Conservation (phyloP, 2,329 filamentous ascomycete species). For the Monosporascus sp. region DNA sequence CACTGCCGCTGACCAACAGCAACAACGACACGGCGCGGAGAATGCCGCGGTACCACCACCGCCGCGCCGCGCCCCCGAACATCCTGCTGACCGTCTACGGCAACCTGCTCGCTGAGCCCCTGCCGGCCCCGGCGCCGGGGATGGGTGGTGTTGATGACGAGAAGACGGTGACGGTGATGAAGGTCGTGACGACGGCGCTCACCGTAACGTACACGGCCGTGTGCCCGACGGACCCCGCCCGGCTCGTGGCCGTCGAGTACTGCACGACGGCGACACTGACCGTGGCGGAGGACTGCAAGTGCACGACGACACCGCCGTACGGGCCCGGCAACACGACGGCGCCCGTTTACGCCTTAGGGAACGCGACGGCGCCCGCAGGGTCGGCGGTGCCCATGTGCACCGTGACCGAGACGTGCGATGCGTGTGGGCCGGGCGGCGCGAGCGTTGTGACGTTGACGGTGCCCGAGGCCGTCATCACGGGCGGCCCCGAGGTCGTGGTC, state of each 20-base stretch:
- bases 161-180: not conserved
- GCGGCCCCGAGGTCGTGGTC: slow-evolving; percentile 6
- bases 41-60: slow-evolving; percentile 13
- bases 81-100: slow-evolving; percentile 41
- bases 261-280: slow-evolving; percentile 25
- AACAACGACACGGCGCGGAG: slow-evolving; percentile 3
- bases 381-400: slow-evolving; percentile 24
- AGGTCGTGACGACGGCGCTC: slow-evolving; percentile 18
- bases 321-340: not conserved
- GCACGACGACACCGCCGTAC: slow-evolving; percentile 9
- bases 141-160: slow-evolving; percentile 24
- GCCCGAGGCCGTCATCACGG: slow-evolving; percentile 17
- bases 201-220: slow-evolving; percentile 30
- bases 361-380: not conserved
- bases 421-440: slow-evolving; percentile 26
- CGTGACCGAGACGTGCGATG: slow-evolving; percentile 22
- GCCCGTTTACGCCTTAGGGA: not conserved
- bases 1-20: not conserved
- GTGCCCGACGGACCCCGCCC: slow-evolving; percentile 28
- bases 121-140: slow-evolving; percentile 29
- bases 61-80: slow-evolving; percentile 22
- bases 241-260: slow-evolving; percentile 28
- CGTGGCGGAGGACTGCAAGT: slow-evolving; percentile 20
- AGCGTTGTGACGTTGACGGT: slow-evolving; percentile 30
- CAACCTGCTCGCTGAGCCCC: slow-evolving; percentile 23